Base-by-base conservation (phyloP, 495 filamentous ascomycete species). In the Cercophora sp. region DNA sequence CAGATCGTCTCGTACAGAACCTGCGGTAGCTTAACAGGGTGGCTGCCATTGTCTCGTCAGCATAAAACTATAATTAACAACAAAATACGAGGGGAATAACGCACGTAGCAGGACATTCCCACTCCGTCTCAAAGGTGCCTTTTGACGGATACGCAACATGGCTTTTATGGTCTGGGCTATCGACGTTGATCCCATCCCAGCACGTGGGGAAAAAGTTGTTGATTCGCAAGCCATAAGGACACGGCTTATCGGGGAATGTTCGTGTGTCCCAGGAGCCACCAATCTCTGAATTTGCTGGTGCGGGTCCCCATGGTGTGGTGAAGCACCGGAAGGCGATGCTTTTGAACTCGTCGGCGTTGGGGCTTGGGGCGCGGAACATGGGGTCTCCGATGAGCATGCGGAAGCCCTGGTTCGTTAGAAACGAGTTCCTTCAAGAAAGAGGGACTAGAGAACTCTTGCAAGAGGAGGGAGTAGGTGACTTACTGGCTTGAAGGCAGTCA, bases 301-400 rank as follows among this genome's bases (percentile, higher is more conserved):
- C 56, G 8, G 50, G 56, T 4, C 51, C 47, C 56, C 51, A 51
- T 15, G 51, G 47, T 18, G 51, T 55, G 1, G 51, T 52, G 25
- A 55, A 55, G 34, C 56, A 59, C 4, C 51, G 22, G 41, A 55
- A 59, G 20, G 51, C 46, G 24, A 59, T 51, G 34, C 46, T 51
- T 16, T 55, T 42, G 41, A 41, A 54, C 46, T 57, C 47, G 20
- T 49, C 31, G 1, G 11, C 27, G 18, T 51, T 27, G 5, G 46
- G 51, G 15, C 35, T 51, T 8, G 61, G 31, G 22, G 54, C 51
- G 34, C 67, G 56, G 11, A 58, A 62, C 50, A 56, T 67, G 0
- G 84, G 72, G 60, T 86, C 72, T 25, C 87, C 87, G 35, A 83
- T 76, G 8, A 90, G 50, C 84, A 91, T 89, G 45, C 85, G 86